Conservation (phyloP, 805 yeast genomes). For the Saccharomyces jurei region DNA sequence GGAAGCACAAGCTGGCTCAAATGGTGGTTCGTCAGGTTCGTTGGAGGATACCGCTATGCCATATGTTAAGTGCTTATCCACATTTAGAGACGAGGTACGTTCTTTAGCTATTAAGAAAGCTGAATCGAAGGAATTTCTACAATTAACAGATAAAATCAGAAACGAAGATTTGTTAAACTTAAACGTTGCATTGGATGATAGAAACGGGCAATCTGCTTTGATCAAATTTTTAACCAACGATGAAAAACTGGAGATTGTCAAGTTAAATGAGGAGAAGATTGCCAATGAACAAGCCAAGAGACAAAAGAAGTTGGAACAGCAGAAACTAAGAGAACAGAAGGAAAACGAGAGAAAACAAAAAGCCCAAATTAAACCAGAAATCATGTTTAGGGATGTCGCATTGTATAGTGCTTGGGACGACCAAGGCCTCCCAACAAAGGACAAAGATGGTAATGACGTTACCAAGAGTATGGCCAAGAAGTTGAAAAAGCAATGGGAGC, state of each 20-base stretch:
- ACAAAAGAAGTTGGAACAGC: constrained; percentile 41
- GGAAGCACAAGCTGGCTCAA: constrained; percentile 33
- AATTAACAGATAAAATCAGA: constrained; percentile 69
- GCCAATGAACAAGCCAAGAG: constrained; percentile 39
- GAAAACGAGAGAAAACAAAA: constrained; percentile 56
- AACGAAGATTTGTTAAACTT: constrained; percentile 60
- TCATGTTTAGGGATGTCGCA: constrained; percentile 58
- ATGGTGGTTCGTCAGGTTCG: constrained; percentile 17
- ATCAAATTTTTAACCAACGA: constrained; percentile 67
- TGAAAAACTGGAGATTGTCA: constrained; percentile 60
- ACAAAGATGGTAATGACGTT: constrained; percentile 69
- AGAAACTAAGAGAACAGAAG: constrained; percentile 49
- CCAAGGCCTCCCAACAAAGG: constrained; percentile 72
- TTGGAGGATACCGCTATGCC: constrained; percentile 73
- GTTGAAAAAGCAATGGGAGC: constrained; percentile 65
- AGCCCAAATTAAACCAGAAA: constrained; percentile 61
- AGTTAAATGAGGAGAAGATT: constrained; percentile 46
- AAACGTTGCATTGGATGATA: constrained; percentile 84
- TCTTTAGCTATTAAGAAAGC: constrained; percentile 58
- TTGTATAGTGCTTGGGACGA: constrained; percentile 73
- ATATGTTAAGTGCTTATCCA: constrained; percentile 65
- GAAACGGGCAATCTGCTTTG: constrained; percentile 72
- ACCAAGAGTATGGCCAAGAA: constrained; percentile 83
- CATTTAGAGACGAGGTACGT: constrained; percentile 78
- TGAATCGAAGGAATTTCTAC: constrained; percentile 44